These are phyloP conservation scores for Fusarium sambucinum DNA, from an alignment of 2,329 filamentous ascomycete genomes.

Conservation along the genomic window DNA sequence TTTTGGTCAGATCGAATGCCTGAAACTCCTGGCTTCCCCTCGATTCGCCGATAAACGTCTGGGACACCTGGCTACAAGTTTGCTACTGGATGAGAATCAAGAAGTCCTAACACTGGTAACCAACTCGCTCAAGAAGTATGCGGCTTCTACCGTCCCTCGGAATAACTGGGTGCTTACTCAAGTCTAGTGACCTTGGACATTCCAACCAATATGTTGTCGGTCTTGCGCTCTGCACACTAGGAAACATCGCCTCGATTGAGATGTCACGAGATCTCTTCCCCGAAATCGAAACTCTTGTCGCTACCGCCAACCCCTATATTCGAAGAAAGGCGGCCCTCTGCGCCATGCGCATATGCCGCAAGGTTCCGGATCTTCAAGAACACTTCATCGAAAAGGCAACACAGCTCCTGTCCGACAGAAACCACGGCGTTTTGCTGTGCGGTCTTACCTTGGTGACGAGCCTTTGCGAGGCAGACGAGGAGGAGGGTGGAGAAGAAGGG, in stretches of 20 bases:
- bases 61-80: conserved; percentile 94
- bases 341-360: conserved; percentile 98
- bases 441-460: conserved; percentile 91
- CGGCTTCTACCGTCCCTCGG: conserved; percentile 8
- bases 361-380: conserved; percentile 96
- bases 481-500: conserved; percentile 88
- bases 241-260: conserved; percentile 97
- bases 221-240: conserved; percentile 92
- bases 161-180: conserved; percentile 33
- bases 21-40: conserved; percentile 95
- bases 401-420: conserved; percentile 87
- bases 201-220: conserved; percentile 99
- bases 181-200: conserved; percentile 86
- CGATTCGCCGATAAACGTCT: conserved; percentile 98
- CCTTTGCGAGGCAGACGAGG: conserved; percentile 94
- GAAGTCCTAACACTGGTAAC: conserved; percentile 97
- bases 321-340: conserved; percentile 97
- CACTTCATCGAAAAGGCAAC: conserved; percentile 97
- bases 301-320: conserved; percentile 98
- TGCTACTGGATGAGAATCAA: conserved; percentile 97
- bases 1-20: conserved; percentile 98
- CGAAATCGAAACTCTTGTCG: conserved; percentile 91
- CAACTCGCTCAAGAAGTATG: conserved; percentile 96
- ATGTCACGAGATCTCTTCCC: conserved; percentile 98
- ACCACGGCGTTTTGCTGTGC: conserved; percentile 94